Evolutionary conservation across 1,284 basidiomycete species (phyloP).

Genomic region (Trametes sp.): DNA sequence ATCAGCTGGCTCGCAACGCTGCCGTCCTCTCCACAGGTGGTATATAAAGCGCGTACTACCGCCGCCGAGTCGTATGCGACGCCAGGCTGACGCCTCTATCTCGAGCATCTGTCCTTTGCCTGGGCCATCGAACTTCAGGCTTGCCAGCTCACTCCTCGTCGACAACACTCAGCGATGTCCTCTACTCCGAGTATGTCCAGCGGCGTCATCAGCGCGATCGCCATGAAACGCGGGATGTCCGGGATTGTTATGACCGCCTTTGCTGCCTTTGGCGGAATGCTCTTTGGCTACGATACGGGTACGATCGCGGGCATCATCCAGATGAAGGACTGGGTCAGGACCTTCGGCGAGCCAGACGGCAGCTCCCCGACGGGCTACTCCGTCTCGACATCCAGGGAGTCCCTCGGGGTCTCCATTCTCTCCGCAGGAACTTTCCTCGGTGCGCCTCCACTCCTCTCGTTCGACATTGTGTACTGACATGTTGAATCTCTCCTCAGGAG

Average conservation of each 20-base stretch:
- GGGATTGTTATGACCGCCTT: conserved; percentile 69
- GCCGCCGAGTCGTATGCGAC: not conserved
- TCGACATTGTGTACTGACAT: conserved; percentile 21
- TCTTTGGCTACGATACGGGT: conserved; percentile 81
- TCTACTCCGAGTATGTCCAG: not conserved
- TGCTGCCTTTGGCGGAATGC: conserved; percentile 87
- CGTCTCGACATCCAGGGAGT: conserved; percentile 38
- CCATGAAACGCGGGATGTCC: conserved; percentile 36
- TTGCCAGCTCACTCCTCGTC: not conserved
- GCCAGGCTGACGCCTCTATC: not conserved
- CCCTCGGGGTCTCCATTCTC: conserved; percentile 53
- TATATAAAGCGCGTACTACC: not conserved
- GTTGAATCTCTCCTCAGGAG: conserved; percentile 34
- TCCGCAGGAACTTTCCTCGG: conserved; percentile 57
- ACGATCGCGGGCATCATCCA: conserved; percentile 75
- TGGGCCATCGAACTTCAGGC: too few relatives aligned
- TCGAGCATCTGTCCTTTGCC: too few relatives aligned
- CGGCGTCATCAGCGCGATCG: conserved; percentile 16
- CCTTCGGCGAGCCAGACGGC: conserved; percentile 55
- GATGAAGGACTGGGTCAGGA: conserved; percentile 56
- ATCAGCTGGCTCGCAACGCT: not conserved
- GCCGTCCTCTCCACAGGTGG: not conserved
- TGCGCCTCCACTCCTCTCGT: conserved; percentile 18
- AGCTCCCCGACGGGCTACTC: conserved; percentile 34
- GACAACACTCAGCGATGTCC: not conserved